Evolutionary conservation across 495 filamentous ascomycete species (phyloP), one percentile per base, ranked within the genome.

Genomic region (Aspergillus campestris): DNA sequence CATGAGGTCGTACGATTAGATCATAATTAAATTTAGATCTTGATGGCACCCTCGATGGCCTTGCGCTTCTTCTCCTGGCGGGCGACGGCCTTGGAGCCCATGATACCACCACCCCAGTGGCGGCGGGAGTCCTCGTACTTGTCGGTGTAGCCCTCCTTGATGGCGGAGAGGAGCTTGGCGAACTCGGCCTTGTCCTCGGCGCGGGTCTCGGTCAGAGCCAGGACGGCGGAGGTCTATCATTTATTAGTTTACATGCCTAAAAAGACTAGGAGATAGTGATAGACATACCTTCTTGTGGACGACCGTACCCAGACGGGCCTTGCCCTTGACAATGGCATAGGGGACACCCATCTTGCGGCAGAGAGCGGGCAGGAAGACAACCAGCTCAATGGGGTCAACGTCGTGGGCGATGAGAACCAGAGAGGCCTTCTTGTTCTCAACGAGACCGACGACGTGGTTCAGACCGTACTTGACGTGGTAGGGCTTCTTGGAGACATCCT

Each of bases 321-420:
- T 99, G 73, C 94, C 94, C 84, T 97, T 99, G 64, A 97, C 82
- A 62, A 99, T 99, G 65, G 89, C 91, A 70, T 95, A 99, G 44
- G 94, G 94, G 55, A 98, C 80, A 74, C 94, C 94, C 89, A 99
- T 97, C 87, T 99, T 99, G 72, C 88, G 83, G 85, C 94, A 99
- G 60, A 99, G 82, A 66, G 94, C 89, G 53, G 94, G 94, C 46
- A 99, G 80, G 87, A 94, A 99, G 73, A 97, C 84, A 68, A 99
- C 94, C 59, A 99, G 72, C 81, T 99, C 94, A 71, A 99, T 97
- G 55, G 94, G 94, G 79, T 99, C 94, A 62, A 99, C 94, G 68
- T 99, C 94, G 75, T 99, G 95, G 64, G 94, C 85, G 67, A 99
- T 97, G 57, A 99, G 79, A 65, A 99, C 94, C 55, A 99, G 78